Base-by-base conservation (phyloP, 768 basidiomycete genomes). In the Mycena epipterygia region DNA sequence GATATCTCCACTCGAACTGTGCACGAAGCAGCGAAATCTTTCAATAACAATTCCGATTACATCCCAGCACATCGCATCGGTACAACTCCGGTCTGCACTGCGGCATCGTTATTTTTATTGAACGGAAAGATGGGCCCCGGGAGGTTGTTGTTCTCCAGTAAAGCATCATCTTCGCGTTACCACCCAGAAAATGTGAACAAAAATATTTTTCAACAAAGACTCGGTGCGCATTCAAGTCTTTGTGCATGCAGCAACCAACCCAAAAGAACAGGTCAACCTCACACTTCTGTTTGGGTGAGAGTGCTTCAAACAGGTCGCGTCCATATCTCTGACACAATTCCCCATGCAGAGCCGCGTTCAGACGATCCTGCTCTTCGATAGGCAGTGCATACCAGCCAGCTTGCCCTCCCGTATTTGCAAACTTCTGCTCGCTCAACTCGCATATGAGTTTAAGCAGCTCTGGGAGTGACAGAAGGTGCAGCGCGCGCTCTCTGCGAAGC, bases 61-160 rank as follows among this genome's bases (percentile, higher is more conserved):
- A n/a, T n/a, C n/a, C n/a, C n/a, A n/a, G n/a, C n/a, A n/a, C n/a
- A n/a, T n/a, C n/a, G n/a, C n/a, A n/a, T n/a, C n/a, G n/a, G n/a
- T n/a, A n/a, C n/a, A n/a, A n/a, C n/a, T n/a, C 67, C 72, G 0
- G 64, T 13, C 7, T 46, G 39, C 19, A 73, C 72, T 2, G 76
- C 76, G 7, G 79, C 77, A 19, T 67, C 74, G 63, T 81, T 82
- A 65, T 76, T 76, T 37, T n/a, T n/a, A n/a, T n/a, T n/a, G n/a
- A n/a, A n/a, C n/a, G n/a, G n/a, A n/a, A n/a, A n/a, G n/a, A n/a
- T n/a, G n/a, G n/a, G n/a, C n/a, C n/a, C n/a, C n/a, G n/a, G n/a
- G n/a, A n/a, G n/a, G n/a, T 73, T 71, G 72, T 79, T 80, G 14
- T 29, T 7, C 44, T 23, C 77, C 76, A 78, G 37, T 42, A 77